A percentile compares a stretch with the other conserved stretches of the same genome.
Conservation (phyloP, 169 alveolate genomes). For the Plasmodium adleri region DNA sequence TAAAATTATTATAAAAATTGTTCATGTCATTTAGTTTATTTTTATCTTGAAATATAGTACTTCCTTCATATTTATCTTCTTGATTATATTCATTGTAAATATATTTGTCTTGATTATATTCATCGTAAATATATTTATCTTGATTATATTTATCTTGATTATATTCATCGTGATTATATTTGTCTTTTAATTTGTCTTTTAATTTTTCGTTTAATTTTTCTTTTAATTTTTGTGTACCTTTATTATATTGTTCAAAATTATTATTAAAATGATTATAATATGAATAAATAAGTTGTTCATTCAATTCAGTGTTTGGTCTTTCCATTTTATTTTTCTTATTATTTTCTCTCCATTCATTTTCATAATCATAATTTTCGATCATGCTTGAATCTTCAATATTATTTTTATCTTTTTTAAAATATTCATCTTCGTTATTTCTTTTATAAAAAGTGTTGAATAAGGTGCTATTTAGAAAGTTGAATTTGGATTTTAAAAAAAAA, state of each 20-base stretch:
- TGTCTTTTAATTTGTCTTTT: background rate
- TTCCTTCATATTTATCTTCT: background rate
- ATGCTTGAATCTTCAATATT: background rate
- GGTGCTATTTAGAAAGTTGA: slow-evolving; percentile 12
- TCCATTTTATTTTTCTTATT: background rate
- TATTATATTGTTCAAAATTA: background rate
- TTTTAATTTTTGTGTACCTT: background rate
- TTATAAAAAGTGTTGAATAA: slow-evolving; percentile 29
- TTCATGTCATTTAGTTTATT: background rate
- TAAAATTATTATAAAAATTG: background rate
- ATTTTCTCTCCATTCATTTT: background rate
- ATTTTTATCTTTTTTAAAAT: background rate
- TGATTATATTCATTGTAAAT: background rate
- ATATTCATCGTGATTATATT: background rate
- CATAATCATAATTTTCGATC: background rate
- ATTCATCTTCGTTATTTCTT: background rate
- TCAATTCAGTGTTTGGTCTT: slow-evolving; percentile 5
- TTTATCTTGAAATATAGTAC: background rate
- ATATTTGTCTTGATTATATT: too few species aligned
- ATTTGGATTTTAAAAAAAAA: slow-evolving; percentile 13
- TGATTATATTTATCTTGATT: too few species aligned
- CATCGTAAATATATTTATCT: too few species aligned
- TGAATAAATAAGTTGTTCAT: slow-evolving; percentile 41
- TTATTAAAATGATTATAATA: slow-evolving; percentile 34
- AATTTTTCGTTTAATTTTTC: background rate